These are phyloP conservation scores for Exophiala alcalophila DNA, from an alignment of 2,329 filamentous ascomycete species.

Conservation along the genomic window DNA sequence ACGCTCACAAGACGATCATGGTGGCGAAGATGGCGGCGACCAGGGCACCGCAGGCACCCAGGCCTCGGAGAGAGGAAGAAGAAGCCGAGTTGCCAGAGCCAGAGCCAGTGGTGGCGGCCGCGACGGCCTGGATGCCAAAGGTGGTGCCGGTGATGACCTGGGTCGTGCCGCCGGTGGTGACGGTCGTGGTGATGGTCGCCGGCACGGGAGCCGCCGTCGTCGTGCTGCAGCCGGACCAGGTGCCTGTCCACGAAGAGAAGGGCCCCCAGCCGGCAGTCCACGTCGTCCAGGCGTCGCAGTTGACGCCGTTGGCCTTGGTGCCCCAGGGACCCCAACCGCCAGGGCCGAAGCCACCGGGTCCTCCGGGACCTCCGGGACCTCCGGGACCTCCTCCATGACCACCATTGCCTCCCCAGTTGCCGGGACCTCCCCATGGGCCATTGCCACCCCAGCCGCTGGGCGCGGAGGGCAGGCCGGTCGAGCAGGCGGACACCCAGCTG, in stretches of 20 bases:
- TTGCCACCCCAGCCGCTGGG: slow-evolving; percentile 25
- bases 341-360: slow-evolving; percentile 22
- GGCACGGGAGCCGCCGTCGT: slow-evolving; percentile 27
- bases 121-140: slow-evolving; percentile 30
- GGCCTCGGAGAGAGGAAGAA: slow-evolving; percentile 22
- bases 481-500: slow-evolving; percentile 26
- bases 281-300: slow-evolving; percentile 31
- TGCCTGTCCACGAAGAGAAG: slow-evolving; percentile 30
- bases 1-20: slow-evolving; percentile 28
- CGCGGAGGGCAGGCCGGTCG: slow-evolving; percentile 27
- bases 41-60: slow-evolving; percentile 25
- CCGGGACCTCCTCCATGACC: too few relatives aligned
- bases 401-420: slow-evolving; percentile 7
- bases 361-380: slow-evolving; percentile 18
- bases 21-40: slow-evolving; percentile 27
- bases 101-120: slow-evolving; percentile 14
- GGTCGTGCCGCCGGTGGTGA: slow-evolving; percentile 22
- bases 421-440: slow-evolving; percentile 11
- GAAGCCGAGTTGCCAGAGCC: slow-evolving; percentile 22
- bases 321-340: slow-evolving; percentile 29
- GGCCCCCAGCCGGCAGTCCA: slow-evolving; percentile 32
- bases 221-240: slow-evolving; percentile 31
- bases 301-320: slow-evolving; percentile 28
- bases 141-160: slow-evolving; percentile 32
- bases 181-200: slow-evolving; percentile 30